Evolutionary conservation across 495 filamentous ascomycete genomes (phyloP).

Genomic region (Aspergillus steynii): DNA sequence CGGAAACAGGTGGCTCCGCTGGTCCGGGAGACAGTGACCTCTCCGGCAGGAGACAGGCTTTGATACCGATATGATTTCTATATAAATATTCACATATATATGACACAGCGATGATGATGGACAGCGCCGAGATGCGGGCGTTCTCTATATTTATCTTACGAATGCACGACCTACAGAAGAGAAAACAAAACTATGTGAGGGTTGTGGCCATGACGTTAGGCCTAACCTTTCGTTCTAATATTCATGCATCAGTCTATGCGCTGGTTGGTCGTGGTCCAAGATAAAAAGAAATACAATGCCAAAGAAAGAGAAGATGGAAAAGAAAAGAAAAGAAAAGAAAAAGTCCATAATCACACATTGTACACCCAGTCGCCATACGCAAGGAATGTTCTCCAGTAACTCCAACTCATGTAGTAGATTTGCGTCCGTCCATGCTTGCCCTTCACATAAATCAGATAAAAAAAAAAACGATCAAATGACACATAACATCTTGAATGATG

Average conservation of each 20-base stretch:
- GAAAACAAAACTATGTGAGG: background rate
- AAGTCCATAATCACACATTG: constrained; percentile 10
- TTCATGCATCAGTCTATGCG: constrained; percentile 24
- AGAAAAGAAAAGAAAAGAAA: constrained; percentile 13
- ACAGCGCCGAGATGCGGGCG: no score
- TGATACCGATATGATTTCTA: background rate
- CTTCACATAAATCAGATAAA: constrained; percentile 3
- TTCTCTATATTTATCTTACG: background rate
- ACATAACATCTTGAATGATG: constrained; percentile 14
- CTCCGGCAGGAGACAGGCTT: constrained; percentile 16
- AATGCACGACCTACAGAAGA: background rate
- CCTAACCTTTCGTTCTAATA: background rate
- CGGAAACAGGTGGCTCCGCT: constrained; percentile 89
- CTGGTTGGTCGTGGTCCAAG: constrained; percentile 20
- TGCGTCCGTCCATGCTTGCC: constrained; percentile 11
- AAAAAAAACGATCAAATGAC: constrained; percentile 2
- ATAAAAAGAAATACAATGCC: constrained; percentile 6
- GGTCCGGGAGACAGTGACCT: constrained; percentile 64
- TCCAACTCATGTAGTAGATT: constrained; percentile 5
- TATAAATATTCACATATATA: background rate
- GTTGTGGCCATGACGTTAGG: background rate
- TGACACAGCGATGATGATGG: no score
- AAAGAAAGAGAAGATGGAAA: constrained; percentile 16
- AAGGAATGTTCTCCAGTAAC: constrained; percentile 8
- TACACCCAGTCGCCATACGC: background rate